Conservation (phyloP, 768 basidiomycete genomes). For the Tricholoma bakamatsutake region DNA sequence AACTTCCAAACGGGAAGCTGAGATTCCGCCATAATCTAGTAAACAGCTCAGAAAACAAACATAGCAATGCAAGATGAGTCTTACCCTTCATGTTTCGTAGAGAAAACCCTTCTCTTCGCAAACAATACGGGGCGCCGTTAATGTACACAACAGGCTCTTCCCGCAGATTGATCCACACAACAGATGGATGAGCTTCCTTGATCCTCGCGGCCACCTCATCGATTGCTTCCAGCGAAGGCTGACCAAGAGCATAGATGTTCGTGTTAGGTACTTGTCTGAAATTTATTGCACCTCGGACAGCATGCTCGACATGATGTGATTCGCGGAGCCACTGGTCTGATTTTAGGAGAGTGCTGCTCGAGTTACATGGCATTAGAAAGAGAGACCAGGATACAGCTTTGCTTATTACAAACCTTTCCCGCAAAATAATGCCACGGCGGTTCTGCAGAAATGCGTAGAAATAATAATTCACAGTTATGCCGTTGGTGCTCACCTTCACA, state of each 20-base stretch:
- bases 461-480: not conserved
- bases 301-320: conserved; percentile 56
- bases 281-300: conserved; percentile 90
- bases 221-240: conserved; percentile 86
- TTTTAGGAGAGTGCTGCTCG: conserved; percentile 72
- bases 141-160: conserved; percentile 92
- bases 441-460: conserved; percentile 41
- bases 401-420: conserved; percentile 57
- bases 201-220: conserved; percentile 69
- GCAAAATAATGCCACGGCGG: conserved; percentile 88
- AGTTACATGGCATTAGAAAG: conserved; percentile 1
- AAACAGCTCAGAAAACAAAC: not conserved
- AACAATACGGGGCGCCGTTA: conserved; percentile 88
- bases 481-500: conserved; percentile 54
- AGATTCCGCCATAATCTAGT: conserved; percentile 92
- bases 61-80: not conserved
- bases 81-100: conserved; percentile 91
- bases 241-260: conserved; percentile 87
- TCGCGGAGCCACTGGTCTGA: conserved; percentile 88
- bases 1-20: conserved; percentile 79
- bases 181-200: conserved; percentile 50
- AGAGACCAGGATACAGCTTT: not conserved
- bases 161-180: conserved; percentile 88
- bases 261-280: conserved; percentile 81
- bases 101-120: conserved; percentile 79